Percentiles rank a stretch among this genome's conserved stretches.
Conservation (phyloP, 495 filamentous ascomycete species). For the Xylaria venustula region DNA sequence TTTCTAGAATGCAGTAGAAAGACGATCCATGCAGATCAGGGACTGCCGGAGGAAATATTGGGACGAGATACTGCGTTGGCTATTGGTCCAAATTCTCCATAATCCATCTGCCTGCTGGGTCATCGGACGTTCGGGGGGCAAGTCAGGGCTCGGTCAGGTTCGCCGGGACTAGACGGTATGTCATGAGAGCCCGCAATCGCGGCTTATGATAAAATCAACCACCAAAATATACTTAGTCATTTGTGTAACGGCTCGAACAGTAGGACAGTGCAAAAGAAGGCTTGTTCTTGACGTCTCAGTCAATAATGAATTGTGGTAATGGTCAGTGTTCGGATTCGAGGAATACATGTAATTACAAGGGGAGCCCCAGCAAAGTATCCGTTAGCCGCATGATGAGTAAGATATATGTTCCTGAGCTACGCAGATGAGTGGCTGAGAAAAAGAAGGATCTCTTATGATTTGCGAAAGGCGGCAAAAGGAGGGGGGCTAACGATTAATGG, state of each 20-base stretch:
- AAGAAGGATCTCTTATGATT: slow-evolving; percentile 8
- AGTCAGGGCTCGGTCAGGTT: no score
- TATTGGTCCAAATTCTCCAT: slow-evolving; percentile 3
- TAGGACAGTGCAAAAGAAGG: background rate
- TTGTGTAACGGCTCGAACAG: background rate
- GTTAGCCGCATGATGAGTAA: slow-evolving; percentile 15
- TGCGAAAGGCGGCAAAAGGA: no score
- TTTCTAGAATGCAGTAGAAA: slow-evolving; percentile 9
- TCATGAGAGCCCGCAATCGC: background rate
- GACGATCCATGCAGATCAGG: background rate
- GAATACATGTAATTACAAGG: no score
- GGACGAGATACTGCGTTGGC: background rate
- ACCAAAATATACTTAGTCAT: no score
- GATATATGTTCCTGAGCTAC: background rate
- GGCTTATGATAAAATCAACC: background rate
- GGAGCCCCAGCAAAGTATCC: background rate
- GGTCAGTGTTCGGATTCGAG: no score
- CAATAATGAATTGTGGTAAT: no score
- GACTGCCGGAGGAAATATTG: background rate
- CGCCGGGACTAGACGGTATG: background rate
- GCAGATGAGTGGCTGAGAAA: slow-evolving; percentile 9
- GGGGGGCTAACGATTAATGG: slow-evolving; percentile 4
- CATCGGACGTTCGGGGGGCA: background rate
- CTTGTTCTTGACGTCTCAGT: background rate
- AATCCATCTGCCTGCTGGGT: background rate